Conservation (phyloP, 164 flowering plant genomes). For the Magnolia kwangsiensis region DNA sequence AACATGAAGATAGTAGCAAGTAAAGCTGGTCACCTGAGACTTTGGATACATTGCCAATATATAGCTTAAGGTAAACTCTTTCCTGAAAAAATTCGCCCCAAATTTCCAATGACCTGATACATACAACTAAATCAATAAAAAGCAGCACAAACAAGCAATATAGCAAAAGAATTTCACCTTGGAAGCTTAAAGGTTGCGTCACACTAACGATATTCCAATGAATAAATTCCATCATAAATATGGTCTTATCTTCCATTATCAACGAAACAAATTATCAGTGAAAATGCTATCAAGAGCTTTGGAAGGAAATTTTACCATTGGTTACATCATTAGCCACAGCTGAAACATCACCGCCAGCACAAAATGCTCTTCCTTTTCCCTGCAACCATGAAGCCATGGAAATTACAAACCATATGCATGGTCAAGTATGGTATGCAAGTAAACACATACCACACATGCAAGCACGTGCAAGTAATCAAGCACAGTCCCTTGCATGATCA, state of each 20-base stretch:
- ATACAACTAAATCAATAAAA: background rate
- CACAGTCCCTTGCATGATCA: background rate
- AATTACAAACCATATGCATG: background rate
- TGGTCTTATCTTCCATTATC: too few relatives aligned
- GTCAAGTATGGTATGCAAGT: background rate
- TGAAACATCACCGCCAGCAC: constrained; percentile 26
- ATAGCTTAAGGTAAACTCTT: constrained; percentile 34
- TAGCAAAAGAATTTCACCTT: background rate
- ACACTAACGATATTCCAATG: background rate
- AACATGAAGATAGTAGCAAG: background rate
- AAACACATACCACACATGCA: background rate
- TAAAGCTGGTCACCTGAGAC: constrained; percentile 21
- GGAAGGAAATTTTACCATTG: constrained; percentile 34
- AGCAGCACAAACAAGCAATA: background rate
- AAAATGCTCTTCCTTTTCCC: constrained; percentile 67
- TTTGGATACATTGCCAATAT: constrained; percentile 42
- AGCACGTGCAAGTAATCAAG: background rate
- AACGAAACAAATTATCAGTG: background rate
- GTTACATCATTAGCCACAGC: constrained; percentile 11
- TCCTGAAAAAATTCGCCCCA: constrained; percentile 27
- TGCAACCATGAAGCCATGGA: constrained; percentile 8
- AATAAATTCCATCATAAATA: too few relatives aligned
- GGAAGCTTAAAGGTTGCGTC: background rate
- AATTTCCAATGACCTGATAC: constrained; percentile 33
- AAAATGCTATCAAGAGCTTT: background rate